Evolutionary conservation across 441 rosid species (phyloP).

Genomic region (Arabidopsis hybrid): DNA sequence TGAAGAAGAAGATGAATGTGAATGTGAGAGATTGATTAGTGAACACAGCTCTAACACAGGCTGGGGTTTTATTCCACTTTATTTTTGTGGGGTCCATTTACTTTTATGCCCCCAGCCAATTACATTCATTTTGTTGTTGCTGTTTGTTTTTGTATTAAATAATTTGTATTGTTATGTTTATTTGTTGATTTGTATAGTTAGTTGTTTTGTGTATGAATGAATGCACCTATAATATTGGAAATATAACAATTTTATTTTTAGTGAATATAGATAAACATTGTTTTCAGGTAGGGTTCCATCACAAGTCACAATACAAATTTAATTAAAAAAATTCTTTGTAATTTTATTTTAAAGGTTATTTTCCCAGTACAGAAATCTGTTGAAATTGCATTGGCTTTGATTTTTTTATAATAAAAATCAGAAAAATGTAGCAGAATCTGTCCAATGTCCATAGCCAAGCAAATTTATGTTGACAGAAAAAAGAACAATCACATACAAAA

Average conservation of each 20-base stretch:
- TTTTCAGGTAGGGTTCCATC: neutral
- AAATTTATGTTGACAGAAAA: neutral
- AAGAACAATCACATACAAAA: neutral
- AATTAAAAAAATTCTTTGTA: neutral
- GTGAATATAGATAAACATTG: slow-evolving; percentile 13
- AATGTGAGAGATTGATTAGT: slow-evolving; percentile 13
- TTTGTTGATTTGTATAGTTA: neutral
- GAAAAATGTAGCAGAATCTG: neutral
- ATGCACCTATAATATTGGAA: neutral
- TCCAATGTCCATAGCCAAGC: neutral
- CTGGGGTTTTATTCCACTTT: slow-evolving; percentile 56
- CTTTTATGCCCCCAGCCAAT: slow-evolving; percentile 34
- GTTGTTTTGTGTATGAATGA: slow-evolving; percentile 6
- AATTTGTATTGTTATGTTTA: neutral
- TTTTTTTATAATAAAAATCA: neutral
- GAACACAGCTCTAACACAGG: slow-evolving; percentile 59
- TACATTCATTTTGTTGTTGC: slow-evolving; percentile 15
- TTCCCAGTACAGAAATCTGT: neutral
- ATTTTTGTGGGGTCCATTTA: slow-evolving; percentile 44
- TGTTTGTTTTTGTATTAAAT: neutral
- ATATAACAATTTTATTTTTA: no score
- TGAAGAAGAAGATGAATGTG: neutral
- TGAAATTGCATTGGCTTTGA: neutral
- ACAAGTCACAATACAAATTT: neutral
- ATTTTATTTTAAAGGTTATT: neutral